A percentile compares a stretch with the other conserved stretches of the same genome.
Evolutionary conservation across 306 rosid species (phyloP).

Genomic region (Bauhinia variegata): DNA sequence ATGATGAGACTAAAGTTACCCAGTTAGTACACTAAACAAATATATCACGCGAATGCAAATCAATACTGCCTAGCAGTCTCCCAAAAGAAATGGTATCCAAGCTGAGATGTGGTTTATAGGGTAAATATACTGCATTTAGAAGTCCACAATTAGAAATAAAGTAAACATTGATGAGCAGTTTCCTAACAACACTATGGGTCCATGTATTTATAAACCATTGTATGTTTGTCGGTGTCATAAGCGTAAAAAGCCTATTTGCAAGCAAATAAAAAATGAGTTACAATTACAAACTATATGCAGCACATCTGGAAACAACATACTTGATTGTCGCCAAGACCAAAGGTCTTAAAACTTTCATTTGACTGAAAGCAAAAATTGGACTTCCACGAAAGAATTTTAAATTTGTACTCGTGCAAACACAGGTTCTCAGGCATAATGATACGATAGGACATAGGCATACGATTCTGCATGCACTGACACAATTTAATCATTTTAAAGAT

Average conservation of each 20-base stretch:
- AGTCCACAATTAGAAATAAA: constrained; percentile 1
- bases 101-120: neutral
- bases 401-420: neutral
- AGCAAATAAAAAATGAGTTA: too few relatives aligned
- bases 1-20: neutral
- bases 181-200: too few relatives aligned
- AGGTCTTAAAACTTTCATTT: constrained; percentile 15
- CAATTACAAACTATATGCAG: too few relatives aligned
- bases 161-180: neutral
- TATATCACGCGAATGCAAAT: neutral
- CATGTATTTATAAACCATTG: too few relatives aligned
- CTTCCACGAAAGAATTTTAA: constrained; percentile 5
- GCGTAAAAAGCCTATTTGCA: too few relatives aligned
- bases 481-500: constrained; percentile 8
- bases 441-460: constrained; percentile 1
- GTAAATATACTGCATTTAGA: constrained; percentile 1
- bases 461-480: neutral
- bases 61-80: too few relatives aligned
- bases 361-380: constrained; percentile 18
- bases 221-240: too few relatives aligned
- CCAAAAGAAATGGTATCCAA: neutral
- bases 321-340: constrained; percentile 13
- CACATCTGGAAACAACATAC: constrained; percentile 30
- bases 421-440: constrained; percentile 1
- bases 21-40: neutral